A percentile compares a stretch with the other conserved stretches of the same genome.
Conservation (phyloP, 2,329 filamentous ascomycete species). For the Neofusicoccum ribis region DNA sequence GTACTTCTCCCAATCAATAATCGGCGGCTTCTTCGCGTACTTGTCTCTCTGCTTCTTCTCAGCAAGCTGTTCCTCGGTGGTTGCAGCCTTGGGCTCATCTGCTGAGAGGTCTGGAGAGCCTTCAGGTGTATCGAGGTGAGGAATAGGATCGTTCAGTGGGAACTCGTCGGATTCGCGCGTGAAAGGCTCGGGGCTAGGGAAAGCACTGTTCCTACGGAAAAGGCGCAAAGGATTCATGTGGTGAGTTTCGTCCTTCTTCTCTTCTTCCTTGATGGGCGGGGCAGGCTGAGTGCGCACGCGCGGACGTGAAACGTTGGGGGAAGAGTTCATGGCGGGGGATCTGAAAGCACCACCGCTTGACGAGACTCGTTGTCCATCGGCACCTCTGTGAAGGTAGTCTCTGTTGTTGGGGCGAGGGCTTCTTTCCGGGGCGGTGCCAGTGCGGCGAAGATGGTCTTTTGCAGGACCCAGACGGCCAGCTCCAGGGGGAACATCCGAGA, state of each 20-base stretch:
- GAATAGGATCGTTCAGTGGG: constrained; percentile 22
- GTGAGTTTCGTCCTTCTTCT: not conserved
- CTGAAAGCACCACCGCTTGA: not conserved
- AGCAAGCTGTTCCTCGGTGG: not conserved
- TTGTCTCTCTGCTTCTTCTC: constrained; percentile 12
- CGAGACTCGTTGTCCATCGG: not conserved
- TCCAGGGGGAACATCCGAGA: not conserved
- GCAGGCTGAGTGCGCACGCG: not conserved
- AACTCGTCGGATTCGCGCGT: constrained; percentile 30
- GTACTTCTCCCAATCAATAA: constrained; percentile 22
- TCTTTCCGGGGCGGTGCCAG: not conserved
- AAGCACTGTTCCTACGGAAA: constrained; percentile 8
- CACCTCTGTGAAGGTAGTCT: constrained; percentile 10
- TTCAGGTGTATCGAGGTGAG: not conserved
- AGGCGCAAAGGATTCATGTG: constrained; percentile 14
- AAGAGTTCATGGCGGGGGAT: not conserved
- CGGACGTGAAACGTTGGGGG: constrained; percentile 2
- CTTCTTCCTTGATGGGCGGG: not conserved
- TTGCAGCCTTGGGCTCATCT: not conserved
- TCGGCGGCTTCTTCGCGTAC: constrained; percentile 19
- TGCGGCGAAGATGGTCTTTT: constrained; percentile 1
- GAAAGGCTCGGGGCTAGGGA: constrained; percentile 16
- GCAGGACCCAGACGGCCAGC: not conserved
- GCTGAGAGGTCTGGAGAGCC: not conserved
- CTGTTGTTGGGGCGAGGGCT: constrained; percentile 1